Evolutionary conservation across 1,284 basidiomycete genomes (phyloP), one percentile per base, ranked within the genome.

Genomic region (Ustilago nuda): DNA sequence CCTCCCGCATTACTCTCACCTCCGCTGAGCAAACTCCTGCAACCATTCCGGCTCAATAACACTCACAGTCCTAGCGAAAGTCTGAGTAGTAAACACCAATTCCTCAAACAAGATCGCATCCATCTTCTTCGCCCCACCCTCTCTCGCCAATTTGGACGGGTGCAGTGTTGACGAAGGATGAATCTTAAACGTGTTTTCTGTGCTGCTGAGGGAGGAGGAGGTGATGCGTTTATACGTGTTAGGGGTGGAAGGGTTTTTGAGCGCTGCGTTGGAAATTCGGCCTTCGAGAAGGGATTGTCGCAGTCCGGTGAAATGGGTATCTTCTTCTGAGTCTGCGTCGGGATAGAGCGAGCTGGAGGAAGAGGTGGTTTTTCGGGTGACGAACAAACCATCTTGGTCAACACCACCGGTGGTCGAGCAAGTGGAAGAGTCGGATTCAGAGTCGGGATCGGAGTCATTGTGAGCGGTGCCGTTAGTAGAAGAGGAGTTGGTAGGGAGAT

Each of bases 81-180:
- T 76, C 52, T 83, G 80, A 1, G 79, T 80, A 1, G 84, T 85
- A n/a, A 84, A 75, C n/a, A 82, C 73, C 7, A 85, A 60, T 63
- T 85, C 84, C 36, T 85, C 84, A 56, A 85, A 85, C 52, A 85
- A 51, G 50, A 85, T 80, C 27, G 78, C 74, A 35, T 68, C 72
- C 53, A 66, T 60, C 48, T 61, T 66, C 32, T 56, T 62, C 7
- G 4, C 35, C 2, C 46, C 62, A 0, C 57, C 51, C 56, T 76
- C 57, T 51, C 66, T 43, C 50, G 66, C 66, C 55, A 74, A 17
- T 12, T 70, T 67, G 13, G 72, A 61, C 0, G 76, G 70, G 50
- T 81, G 78, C 55, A 85, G 52, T 0, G 72, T 64, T 23, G 81
- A 82, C 19, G 74, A 64, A 2, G 84, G 84, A 46, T 85, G 84